Evolutionary conservation across 2,329 filamentous ascomycete species (phyloP).

Genomic region (Microdochium trichocladiopsis): DNA sequence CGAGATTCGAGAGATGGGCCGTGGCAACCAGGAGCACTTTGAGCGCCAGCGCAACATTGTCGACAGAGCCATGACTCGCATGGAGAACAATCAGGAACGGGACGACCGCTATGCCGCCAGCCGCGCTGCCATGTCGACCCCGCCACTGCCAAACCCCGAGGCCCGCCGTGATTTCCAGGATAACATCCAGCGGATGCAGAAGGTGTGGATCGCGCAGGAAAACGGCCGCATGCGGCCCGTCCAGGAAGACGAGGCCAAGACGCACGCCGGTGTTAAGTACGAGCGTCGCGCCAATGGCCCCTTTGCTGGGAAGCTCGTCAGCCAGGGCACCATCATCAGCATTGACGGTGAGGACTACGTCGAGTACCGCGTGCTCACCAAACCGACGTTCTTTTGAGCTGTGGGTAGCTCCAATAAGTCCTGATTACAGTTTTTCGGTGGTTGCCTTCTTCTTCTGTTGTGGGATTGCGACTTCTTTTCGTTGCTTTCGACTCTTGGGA

Average conservation of each 20-base stretch:
- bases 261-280: constrained; percentile 54
- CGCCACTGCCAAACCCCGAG: constrained; percentile 8
- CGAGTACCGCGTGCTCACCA: constrained; percentile 58
- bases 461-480: not conserved
- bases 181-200: constrained; percentile 45
- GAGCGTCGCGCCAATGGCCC: constrained; percentile 54
- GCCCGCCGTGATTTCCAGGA: constrained; percentile 34
- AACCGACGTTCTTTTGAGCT: constrained; percentile 50
- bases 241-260: constrained; percentile 42
- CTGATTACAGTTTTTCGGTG: not conserved
- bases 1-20: not conserved
- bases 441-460: not conserved
- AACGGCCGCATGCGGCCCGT: constrained; percentile 23
- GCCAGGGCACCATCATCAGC: constrained; percentile 51
- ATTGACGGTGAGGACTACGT: constrained; percentile 63
- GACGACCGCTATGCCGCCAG: constrained; percentile 30
- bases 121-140: constrained; percentile 23
- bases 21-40: not conserved
- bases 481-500: not conserved
- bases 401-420: not conserved
- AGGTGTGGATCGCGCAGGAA: constrained; percentile 49
- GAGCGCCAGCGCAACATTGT: constrained; percentile 2
- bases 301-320: constrained; percentile 57
- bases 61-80: not conserved
- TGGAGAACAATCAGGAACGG: constrained; percentile 2